Evolutionary conservation across 768 basidiomycete species (phyloP).

Genomic region (Russula lepida): DNA sequence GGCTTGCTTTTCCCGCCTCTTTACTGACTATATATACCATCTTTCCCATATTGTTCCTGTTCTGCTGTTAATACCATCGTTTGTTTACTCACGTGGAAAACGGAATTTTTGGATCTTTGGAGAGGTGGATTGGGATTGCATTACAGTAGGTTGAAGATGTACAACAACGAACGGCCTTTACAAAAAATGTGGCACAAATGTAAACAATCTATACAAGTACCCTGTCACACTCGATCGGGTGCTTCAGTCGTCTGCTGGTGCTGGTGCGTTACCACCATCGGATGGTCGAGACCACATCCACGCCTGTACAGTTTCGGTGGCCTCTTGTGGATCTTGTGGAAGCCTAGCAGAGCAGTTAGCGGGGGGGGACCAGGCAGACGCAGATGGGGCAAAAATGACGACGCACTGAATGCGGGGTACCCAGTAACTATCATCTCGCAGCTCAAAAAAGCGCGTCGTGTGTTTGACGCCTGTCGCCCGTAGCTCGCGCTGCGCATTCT

Average conservation of each 20-base stretch:
- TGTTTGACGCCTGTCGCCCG: constrained; percentile 59
- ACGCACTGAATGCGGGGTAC: constrained; percentile 68
- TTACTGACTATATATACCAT: not conserved
- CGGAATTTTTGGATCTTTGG: not conserved
- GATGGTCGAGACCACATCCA: constrained; percentile 59
- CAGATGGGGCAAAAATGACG: not conserved
- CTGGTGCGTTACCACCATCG: not conserved
- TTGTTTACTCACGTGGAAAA: not conserved
- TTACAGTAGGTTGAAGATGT: constrained; percentile 6
- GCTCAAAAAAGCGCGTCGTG: constrained; percentile 74
- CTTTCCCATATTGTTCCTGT: not conserved
- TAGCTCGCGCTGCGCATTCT: constrained; percentile 84
- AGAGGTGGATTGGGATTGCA: constrained; percentile 8
- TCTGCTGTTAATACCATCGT: constrained; percentile 8
- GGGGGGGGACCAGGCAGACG: no score
- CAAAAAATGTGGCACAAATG: not conserved
- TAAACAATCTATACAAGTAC: not conserved
- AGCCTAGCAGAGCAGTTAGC: constrained; percentile 38
- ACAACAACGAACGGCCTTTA: not conserved
- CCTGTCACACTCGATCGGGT: not conserved
- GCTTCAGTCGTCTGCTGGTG: not conserved
- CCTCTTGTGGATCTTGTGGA: constrained; percentile 59
- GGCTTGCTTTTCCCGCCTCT: not conserved
- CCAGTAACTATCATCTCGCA: constrained; percentile 77
- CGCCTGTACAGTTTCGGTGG: constrained; percentile 54